A percentile compares a stretch with the other conserved stretches of the same genome.
Evolutionary conservation across 1,284 basidiomycete genomes (phyloP).

Genomic region (Leccinum solheimii): DNA sequence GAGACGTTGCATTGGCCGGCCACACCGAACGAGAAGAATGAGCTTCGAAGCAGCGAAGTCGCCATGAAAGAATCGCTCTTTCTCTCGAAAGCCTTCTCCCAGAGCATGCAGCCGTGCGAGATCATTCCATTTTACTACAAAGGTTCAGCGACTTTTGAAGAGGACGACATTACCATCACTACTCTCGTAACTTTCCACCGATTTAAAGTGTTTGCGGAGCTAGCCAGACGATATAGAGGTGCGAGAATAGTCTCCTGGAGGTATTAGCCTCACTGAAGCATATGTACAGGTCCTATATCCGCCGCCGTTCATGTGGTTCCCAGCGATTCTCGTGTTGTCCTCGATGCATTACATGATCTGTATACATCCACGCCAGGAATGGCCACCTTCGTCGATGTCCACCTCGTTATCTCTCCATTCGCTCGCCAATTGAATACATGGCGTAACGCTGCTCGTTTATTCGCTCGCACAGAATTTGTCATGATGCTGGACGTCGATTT

Average conservation of each 20-base stretch:
- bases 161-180: constrained; percentile 77
- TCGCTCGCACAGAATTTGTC: constrained; percentile 76
- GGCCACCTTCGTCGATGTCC: constrained; percentile 76
- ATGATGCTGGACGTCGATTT: constrained; percentile 92
- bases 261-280: neutral
- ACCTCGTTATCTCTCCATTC: constrained; percentile 82
- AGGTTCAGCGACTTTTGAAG: constrained; percentile 48
- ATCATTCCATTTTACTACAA: constrained; percentile 81
- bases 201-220: constrained; percentile 66
- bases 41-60: constrained; percentile 19
- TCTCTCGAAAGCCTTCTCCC: constrained; percentile 67
- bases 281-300: constrained; percentile 69
- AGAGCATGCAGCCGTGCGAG: constrained; percentile 66
- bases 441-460: constrained; percentile 80
- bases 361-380: constrained; percentile 67
- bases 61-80: constrained; percentile 46
- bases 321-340: constrained; percentile 22
- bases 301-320: constrained; percentile 73
- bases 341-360: constrained; percentile 62
- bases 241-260: constrained; percentile 6
- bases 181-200: constrained; percentile 81
- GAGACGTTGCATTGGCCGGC: constrained; percentile 23
- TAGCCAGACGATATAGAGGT: constrained; percentile 76
- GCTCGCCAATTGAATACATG: constrained; percentile 84
- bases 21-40: constrained; percentile 13